A percentile compares a stretch with the other conserved stretches of the same genome.
Conservation (phyloP, 768 basidiomycete genomes). For the Phanerodontia chrysosporium region DNA sequence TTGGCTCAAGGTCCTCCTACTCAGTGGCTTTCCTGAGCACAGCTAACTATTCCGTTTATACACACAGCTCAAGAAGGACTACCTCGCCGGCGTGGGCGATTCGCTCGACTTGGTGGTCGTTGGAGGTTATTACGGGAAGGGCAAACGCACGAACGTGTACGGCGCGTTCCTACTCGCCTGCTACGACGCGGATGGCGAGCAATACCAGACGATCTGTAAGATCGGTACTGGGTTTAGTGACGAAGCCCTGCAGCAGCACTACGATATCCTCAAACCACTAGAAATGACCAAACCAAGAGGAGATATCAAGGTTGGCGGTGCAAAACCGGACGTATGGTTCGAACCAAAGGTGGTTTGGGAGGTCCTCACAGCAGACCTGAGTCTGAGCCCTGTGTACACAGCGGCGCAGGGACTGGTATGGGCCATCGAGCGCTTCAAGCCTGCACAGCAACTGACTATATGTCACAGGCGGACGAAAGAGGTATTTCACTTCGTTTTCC, state of each 20-base stretch:
- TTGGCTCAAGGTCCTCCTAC: slow-evolving; percentile 84
- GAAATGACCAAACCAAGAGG: slow-evolving; percentile 67
- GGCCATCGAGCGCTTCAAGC: slow-evolving; percentile 8
- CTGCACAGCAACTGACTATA: background rate
- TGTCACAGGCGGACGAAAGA: slow-evolving; percentile 68
- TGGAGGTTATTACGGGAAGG: slow-evolving; percentile 95
- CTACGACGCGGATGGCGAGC: slow-evolving; percentile 91
- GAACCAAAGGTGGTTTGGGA: slow-evolving; percentile 98
- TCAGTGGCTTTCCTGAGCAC: too few species aligned
- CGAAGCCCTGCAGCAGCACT: slow-evolving; percentile 77
- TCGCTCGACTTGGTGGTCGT: slow-evolving; percentile 97
- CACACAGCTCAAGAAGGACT: slow-evolving; percentile 97
- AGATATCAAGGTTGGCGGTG: slow-evolving; percentile 85
- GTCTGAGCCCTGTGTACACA: slow-evolving; percentile 94
- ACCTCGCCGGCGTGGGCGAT: slow-evolving; percentile 93
- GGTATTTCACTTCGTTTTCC: slow-evolving; percentile 97
- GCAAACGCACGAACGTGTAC: slow-evolving; percentile 95
- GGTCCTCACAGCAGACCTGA: slow-evolving; percentile 94
- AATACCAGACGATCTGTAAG: slow-evolving; percentile 97
- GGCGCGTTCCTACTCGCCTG: slow-evolving; percentile 97
- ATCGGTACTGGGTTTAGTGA: slow-evolving; percentile 99
- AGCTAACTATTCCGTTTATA: too few species aligned
- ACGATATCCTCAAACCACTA: slow-evolving; percentile 75
- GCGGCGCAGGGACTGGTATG: slow-evolving; percentile 87
- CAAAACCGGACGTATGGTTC: slow-evolving; percentile 97